Percentiles rank a stretch among this genome's conserved stretches.
These are phyloP conservation scores for Leucocoprinus birnbaumii DNA, from an alignment of 768 basidiomycete genomes.

Conservation along the genomic window DNA sequence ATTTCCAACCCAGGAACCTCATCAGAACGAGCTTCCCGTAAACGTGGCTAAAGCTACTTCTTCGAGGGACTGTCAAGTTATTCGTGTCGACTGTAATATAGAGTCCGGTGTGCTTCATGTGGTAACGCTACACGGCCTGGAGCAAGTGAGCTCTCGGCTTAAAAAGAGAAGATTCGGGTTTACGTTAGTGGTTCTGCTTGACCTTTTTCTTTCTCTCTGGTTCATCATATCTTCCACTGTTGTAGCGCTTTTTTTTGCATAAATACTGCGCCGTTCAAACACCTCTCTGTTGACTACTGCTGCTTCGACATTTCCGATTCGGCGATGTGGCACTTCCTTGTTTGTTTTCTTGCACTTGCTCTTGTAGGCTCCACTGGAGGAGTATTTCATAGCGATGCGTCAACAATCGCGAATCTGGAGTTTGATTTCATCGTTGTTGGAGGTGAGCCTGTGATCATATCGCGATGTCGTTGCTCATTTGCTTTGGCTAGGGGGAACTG, in stretches of 20 bases:
- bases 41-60: constrained; percentile 3
- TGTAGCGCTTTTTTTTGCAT: too few species aligned
- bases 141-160: background rate
- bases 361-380: background rate
- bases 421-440: constrained; percentile 17
- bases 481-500: constrained; percentile 17
- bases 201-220: too few species aligned
- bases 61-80: background rate
- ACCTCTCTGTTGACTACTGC: too few species aligned
- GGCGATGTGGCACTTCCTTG: background rate
- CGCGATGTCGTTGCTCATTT: background rate
- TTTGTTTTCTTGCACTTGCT: background rate
- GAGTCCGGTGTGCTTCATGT: background rate
- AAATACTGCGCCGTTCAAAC: too few species aligned
- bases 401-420: background rate
- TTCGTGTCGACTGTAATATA: background rate
- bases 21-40: background rate
- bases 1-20: background rate
- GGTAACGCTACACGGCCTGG: background rate
- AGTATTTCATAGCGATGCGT: constrained; percentile 6
- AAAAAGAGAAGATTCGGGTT: background rate
- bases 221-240: too few species aligned
- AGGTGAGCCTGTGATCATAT: constrained; percentile 3
- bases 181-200: too few species aligned
- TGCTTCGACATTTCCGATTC: too few species aligned